Base-by-base conservation (phyloP, 208 protist genomes). In the Cochliopodium minus region DNA sequence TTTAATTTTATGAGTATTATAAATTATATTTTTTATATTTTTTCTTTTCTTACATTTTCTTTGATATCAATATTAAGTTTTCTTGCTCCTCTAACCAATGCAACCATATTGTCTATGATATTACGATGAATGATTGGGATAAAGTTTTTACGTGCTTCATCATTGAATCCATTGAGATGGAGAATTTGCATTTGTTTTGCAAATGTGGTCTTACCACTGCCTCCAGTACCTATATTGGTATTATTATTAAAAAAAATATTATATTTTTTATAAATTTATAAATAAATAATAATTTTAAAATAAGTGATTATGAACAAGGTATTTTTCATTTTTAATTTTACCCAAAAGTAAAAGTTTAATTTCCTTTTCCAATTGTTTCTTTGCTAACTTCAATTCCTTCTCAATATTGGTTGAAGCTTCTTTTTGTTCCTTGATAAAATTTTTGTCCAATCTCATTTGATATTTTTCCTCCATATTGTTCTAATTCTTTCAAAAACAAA, bases 161-260 rank as follows among this genome's bases (percentile, higher is more conserved):
- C 2, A 9, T 3, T 43, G 32, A 23, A 59, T 11, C 55, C 55
- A 42, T 59, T 59, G 22, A 20, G 22, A 59, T 59, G 55, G 34
- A 59, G 42, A 6, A 59, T 47, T 52, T 59, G 42, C 9, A 59
- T 26, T 52, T 59, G 55, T 59, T 68, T 61, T 17, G 52, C 29
- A 56, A 52, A 57, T 1, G 49, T 62, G 40, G 49, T 62, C 58
- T 76, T 46, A 15, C 69, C 71, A 20, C 66, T 76, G 45, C 75
- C 68, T 28, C 65, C 68, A 20, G 71, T 38, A 15, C 9, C 11
- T 38, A 38, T 38, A 11, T 15, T 38, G 34, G 11, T 5, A 40
- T 40, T 40, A 7, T 40, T 17, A n/a, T 17, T 20, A 40, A 40
- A 20, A 40, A 20, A 40, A 17, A 40, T 15, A 38, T 38, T 38